phyloP scores from a whole-genome alignment of 805 yeast species.

The Candida suzukii region DNA sequence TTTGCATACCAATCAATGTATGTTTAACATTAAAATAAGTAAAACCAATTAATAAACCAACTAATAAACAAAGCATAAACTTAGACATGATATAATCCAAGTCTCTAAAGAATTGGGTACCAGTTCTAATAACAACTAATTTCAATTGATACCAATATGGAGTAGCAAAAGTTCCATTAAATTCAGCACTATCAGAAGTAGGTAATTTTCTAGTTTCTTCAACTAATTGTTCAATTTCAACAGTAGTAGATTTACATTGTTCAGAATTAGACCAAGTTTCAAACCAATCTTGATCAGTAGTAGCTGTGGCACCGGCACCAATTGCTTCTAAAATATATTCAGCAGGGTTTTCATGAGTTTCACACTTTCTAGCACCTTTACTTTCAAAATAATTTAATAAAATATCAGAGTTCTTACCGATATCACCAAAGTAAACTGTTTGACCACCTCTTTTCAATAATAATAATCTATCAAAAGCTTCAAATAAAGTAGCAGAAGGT shows the following conservation, averaged over 20 bases:
- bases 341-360: conserved; percentile 59
- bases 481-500: conserved; percentile 40
- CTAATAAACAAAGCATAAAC: conserved; percentile 29
- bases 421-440: conserved; percentile 49
- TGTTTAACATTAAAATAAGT: conserved; percentile 55
- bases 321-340: conserved; percentile 68
- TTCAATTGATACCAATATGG: conserved; percentile 33
- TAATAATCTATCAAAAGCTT: conserved; percentile 34
- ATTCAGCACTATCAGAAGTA: conserved; percentile 6
- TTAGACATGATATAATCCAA: conserved; percentile 43
- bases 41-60: conserved; percentile 45
- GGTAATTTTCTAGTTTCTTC: conserved; percentile 8
- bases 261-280: conserved; percentile 45
- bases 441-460: conserved; percentile 44
- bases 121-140: conserved; percentile 31
- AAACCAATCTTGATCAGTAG: conserved; percentile 51
- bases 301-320: conserved; percentile 77
- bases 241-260: conserved; percentile 19
- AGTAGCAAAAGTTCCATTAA: conserved; percentile 30
- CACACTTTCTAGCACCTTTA: conserved; percentile 61
- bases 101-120: conserved; percentile 39
- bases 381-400: conserved; percentile 40
- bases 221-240: conserved; percentile 23
- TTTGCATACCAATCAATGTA: conserved; percentile 50
- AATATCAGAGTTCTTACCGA: conserved; percentile 36